Percentiles rank a stretch among this genome's conserved stretches.
These are phyloP conservation scores for Paragyromitra xinjiangensis DNA, from an alignment of 495 filamentous ascomycete genomes.

Conservation along the genomic window DNA sequence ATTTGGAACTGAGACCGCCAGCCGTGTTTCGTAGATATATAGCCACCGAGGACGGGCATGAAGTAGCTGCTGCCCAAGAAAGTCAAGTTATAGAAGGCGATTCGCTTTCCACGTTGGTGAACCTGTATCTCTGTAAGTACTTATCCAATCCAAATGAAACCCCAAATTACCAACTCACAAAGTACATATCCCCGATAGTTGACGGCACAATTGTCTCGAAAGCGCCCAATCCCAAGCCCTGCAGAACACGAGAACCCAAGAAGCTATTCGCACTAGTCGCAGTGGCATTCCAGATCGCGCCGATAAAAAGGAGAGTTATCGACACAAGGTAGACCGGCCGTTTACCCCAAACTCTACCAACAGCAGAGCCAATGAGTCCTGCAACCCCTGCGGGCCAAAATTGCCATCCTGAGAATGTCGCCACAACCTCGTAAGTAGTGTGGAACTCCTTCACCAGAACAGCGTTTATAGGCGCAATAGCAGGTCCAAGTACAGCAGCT, in stretches of 20 bases:
- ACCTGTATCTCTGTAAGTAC: constrained; percentile 32
- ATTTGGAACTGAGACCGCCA: constrained; percentile 57
- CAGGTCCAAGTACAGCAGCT: constrained; percentile 58
- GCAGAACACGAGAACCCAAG: constrained; percentile 62
- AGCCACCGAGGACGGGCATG: constrained; percentile 64
- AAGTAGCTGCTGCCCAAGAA: constrained; percentile 66
- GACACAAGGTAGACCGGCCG: constrained; percentile 70
- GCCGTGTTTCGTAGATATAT: constrained; percentile 60
- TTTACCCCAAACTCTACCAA: constrained; percentile 72
- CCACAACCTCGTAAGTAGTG: constrained; percentile 60
- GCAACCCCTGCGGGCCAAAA: constrained; percentile 65
- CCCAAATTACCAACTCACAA: constrained; percentile 59
- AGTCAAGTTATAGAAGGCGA: constrained; percentile 72
- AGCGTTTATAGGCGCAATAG: constrained; percentile 56
- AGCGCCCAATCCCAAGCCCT: constrained; percentile 67
- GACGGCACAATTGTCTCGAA: constrained; percentile 69
- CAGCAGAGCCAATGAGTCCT: constrained; percentile 69
- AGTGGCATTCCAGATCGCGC: constrained; percentile 70
- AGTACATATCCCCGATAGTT: constrained; percentile 68
- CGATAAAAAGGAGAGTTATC: constrained; percentile 67
- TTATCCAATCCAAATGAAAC: neutral
- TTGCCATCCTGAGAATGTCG: constrained; percentile 62
- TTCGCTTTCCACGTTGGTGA: constrained; percentile 71
- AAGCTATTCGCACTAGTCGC: constrained; percentile 67
- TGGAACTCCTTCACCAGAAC: constrained; percentile 61